These are phyloP conservation scores for Trichomonascaceae sp. DNA, from an alignment of 1,139 yeast genomes.

Conservation along the genomic window DNA sequence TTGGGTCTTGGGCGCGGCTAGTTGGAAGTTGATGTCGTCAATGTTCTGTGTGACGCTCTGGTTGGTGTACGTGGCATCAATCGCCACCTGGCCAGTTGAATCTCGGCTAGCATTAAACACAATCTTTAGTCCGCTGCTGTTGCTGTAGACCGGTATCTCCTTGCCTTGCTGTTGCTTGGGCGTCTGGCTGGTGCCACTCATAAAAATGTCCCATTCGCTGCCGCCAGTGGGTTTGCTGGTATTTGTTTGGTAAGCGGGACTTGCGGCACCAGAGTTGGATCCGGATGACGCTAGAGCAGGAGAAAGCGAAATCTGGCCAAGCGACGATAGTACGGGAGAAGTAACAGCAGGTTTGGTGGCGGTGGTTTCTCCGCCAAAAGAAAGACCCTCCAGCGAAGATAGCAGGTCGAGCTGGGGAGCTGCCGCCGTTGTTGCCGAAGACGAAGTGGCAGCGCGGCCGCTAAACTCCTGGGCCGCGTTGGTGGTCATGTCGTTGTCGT, in stretches of 20 bases:
- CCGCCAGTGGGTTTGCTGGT: background rate
- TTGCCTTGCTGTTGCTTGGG: no score
- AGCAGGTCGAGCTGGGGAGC: conserved; percentile 47
- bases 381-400: conserved; percentile 54
- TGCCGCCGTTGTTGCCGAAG: conserved; percentile 5
- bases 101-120: conserved; percentile 34
- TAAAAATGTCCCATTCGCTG: background rate
- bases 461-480: conserved; percentile 13
- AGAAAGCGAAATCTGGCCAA: conserved; percentile 21
- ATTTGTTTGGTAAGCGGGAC: conserved; percentile 6
- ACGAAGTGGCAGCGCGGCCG: conserved; percentile 1
- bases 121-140: conserved; percentile 29
- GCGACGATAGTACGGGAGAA: no score
- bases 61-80: conserved; percentile 38
- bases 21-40: conserved; percentile 46
- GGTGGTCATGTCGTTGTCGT: conserved; percentile 31
- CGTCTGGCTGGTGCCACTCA: background rate
- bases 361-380: conserved; percentile 27
- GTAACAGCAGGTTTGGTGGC: conserved; percentile 6
- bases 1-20: conserved; percentile 75
- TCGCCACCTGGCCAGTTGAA: conserved; percentile 26
- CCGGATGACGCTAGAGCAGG: conserved; percentile 6
- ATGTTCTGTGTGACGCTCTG: conserved; percentile 30
- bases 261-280: conserved; percentile 6
- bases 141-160: conserved; percentile 10